Base-by-base conservation (phyloP, 2,329 filamentous ascomycete genomes). In the Aspergillus persii region DNA sequence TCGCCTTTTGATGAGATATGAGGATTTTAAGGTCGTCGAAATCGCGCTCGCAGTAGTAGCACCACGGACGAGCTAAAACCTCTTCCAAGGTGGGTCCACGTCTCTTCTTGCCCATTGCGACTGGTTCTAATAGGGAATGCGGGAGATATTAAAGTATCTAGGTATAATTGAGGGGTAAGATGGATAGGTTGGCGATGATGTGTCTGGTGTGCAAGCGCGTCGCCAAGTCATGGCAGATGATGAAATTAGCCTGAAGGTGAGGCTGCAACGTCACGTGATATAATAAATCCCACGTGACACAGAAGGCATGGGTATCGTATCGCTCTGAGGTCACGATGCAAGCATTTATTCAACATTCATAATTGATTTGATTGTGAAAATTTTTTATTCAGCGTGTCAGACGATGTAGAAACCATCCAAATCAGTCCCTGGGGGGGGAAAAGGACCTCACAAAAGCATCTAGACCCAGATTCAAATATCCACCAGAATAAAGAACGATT, bases 1-100 rank as follows among this genome's bases (percentile, higher is more conserved):
- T 98, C n/a, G 94, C 93, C 76, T 97, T 98, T 73, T 98, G 95
- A 76, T 99, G 95, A 59, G 91, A 93, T 68, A 96, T 96, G 64
- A 99, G 87, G 68, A 98, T 92, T 81, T 96, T 97, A 50, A 96
- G 77, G 76, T 99, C 95, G 76, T 98, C 93, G 74, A 98, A 99
- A 79, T 98, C 94, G 80, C 94, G 90, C 79, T 99, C 95, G 88
- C 95, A 99, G 81, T 99, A 99, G 80, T 96, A 99, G 81, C 95
- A 99, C 93, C 93, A 98, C 53, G 94, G 90, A 59, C 93, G 89
- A 66, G 83, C 81, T 63, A 99, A 85, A 68, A 96, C 83, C 79
- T 98, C 92, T 80, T 98, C 91, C 67, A 97, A 82, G 69, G 93
- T 87, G 63, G 92, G 91, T 66, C 88, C 86, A 76, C 92, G 90